phyloP scores from a whole-genome alignment of 140 eudicot species.

The Erigeron philadelphicus region DNA sequence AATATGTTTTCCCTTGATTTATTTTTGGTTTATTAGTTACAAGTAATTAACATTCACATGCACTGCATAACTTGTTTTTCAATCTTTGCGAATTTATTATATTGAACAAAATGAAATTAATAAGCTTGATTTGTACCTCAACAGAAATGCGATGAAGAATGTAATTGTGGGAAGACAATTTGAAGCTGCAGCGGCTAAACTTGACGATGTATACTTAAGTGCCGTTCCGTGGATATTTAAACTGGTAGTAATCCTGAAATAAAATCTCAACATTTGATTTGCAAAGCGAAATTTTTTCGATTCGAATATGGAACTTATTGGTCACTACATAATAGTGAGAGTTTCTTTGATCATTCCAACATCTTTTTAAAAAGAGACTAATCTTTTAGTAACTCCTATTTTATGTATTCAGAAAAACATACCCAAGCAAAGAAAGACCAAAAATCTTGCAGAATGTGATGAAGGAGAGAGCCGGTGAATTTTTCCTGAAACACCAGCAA shows the following conservation, averaged over 20 bases:
- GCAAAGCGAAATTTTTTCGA: no score
- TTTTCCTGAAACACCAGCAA: constrained; percentile 38
- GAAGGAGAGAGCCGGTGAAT: constrained; percentile 53
- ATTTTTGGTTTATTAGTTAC: no score
- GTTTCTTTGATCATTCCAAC: no score
- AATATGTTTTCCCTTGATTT: no score
- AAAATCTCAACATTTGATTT: background rate
- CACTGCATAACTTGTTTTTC: no score
- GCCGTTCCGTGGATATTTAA: constrained; percentile 61
- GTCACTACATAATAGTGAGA: no score
- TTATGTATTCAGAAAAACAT: background rate
- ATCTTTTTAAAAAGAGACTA: no score
- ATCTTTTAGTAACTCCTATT: no score
- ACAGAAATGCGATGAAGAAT: constrained; percentile 61
- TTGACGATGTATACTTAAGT: constrained; percentile 65
- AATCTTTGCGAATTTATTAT: no score
- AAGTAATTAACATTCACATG: no score
- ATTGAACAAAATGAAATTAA: no score
- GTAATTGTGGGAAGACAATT: constrained; percentile 71
- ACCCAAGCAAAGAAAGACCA: constrained; percentile 64
- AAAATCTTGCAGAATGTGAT: constrained; percentile 54
- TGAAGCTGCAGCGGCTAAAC: constrained; percentile 68
- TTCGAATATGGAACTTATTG: no score
- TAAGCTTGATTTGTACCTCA: constrained; percentile 33
- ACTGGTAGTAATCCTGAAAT: constrained; percentile 57